These are phyloP conservation scores for Aspergillus sp. DNA, from an alignment of 2,329 filamentous ascomycete genomes.

Conservation along the genomic window DNA sequence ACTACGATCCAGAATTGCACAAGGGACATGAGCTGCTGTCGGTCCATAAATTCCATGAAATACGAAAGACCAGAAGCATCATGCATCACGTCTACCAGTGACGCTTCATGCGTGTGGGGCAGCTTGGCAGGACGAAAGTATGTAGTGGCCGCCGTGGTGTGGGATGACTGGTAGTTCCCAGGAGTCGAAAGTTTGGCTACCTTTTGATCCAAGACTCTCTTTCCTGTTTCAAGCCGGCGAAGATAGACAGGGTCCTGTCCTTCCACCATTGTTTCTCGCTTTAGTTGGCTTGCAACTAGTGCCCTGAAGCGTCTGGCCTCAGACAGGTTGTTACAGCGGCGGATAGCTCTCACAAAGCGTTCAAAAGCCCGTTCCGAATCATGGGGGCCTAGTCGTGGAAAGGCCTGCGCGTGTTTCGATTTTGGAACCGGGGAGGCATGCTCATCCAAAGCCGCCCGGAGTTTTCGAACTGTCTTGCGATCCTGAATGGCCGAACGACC, in stretches of 20 bases:
- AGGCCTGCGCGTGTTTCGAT: conserved; percentile 61
- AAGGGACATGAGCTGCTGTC: conserved; percentile 77
- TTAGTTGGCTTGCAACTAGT: conserved; percentile 87
- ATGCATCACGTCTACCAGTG: conserved; percentile 80
- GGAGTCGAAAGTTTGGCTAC: conserved; percentile 76
- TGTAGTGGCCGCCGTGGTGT: conserved; percentile 24
- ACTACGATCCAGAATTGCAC: conserved; percentile 99
- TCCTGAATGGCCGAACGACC: conserved; percentile 87
- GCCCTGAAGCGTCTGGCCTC: conserved; percentile 90
- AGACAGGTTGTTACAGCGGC: conserved; percentile 84
- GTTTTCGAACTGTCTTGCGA: conserved; percentile 86
- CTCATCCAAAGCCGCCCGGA: conserved; percentile 87
- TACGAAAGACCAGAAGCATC: conserved; percentile 90
- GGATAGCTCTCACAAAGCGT: conserved; percentile 84
- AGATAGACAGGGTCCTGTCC: conserved; percentile 83
- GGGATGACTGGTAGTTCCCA: conserved; percentile 44
- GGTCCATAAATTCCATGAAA: conserved; percentile 99
- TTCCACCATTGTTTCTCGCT: conserved; percentile 74
- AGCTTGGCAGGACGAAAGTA: conserved; percentile 36
- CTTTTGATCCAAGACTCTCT: conserved; percentile 82
- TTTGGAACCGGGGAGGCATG: conserved; percentile 81
- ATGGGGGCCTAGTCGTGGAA: conserved; percentile 74
- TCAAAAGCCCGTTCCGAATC: conserved; percentile 94
- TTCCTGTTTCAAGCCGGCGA: conserved; percentile 85
- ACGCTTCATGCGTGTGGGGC: conserved; percentile 70